Percentiles rank a stretch among this genome's conserved stretches.
phyloP scores from a whole-genome alignment of 805 yeast genomes.

The Nakazawaea peltata region DNA sequence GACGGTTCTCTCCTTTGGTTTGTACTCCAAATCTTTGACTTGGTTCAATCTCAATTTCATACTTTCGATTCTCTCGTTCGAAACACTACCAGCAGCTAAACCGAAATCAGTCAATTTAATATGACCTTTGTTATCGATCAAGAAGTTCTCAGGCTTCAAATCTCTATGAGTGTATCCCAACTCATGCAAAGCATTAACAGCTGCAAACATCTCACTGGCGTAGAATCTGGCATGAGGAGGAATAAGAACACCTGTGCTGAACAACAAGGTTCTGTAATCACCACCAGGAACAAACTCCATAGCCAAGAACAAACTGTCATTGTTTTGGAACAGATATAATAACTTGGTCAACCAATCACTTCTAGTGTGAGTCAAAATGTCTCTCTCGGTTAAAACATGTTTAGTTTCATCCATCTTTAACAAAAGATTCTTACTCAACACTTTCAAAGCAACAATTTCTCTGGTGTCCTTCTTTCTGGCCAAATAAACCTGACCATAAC shows the following conservation, averaged over 20 bases:
- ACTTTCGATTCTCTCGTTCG: constrained; percentile 87
- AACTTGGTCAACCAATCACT: constrained; percentile 94
- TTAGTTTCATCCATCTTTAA: constrained; percentile 89
- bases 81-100: constrained; percentile 91
- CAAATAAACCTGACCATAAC: constrained; percentile 96
- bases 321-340: constrained; percentile 91
- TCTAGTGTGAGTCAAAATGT: constrained; percentile 90
- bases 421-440: constrained; percentile 77
- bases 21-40: constrained; percentile 69
- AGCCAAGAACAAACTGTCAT: constrained; percentile 83
- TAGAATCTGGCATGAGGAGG: constrained; percentile 96
- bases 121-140: constrained; percentile 86
- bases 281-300: constrained; percentile 99
- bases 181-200: constrained; percentile 89
- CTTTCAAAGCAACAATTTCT: constrained; percentile 92
- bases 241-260: constrained; percentile 85
- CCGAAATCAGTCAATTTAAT: constrained; percentile 95
- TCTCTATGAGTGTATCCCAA: constrained; percentile 96
- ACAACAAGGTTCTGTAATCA: constrained; percentile 88
- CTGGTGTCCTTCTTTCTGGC: constrained; percentile 91
- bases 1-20: constrained; percentile 63
- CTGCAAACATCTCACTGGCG: constrained; percentile 91
- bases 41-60: constrained; percentile 62
- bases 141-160: constrained; percentile 88
- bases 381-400: constrained; percentile 94